Evolutionary conservation across 495 filamentous ascomycete species (phyloP).

Genomic region (Sordaria brevicollis): DNA sequence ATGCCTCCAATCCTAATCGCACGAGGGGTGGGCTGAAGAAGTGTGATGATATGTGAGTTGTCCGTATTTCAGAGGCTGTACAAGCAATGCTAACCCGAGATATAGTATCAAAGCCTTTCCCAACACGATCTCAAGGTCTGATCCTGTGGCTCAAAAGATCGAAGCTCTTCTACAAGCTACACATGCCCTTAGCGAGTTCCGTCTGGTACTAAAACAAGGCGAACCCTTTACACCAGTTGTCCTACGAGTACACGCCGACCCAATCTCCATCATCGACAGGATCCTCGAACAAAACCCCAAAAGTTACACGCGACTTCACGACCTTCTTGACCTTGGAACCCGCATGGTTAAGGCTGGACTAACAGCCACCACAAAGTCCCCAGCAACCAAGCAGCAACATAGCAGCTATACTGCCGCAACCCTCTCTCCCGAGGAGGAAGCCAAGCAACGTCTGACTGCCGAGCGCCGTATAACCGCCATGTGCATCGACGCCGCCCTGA

Average conservation of each 20-base stretch:
- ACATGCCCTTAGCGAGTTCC: constrained; percentile 78
- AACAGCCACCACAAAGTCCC: constrained; percentile 16
- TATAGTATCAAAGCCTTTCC: constrained; percentile 59
- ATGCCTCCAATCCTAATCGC: constrained; percentile 80
- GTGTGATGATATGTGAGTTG: constrained; percentile 68
- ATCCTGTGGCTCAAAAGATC: constrained; percentile 41
- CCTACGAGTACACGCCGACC: constrained; percentile 77
- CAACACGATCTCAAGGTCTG: constrained; percentile 47
- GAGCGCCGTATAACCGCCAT: constrained; percentile 72
- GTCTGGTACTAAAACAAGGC: constrained; percentile 79
- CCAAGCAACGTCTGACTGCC: constrained; percentile 22
- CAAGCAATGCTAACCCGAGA: constrained; percentile 1
- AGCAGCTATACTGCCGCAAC: background rate
- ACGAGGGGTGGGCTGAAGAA: constrained; percentile 74
- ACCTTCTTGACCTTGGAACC: constrained; percentile 66
- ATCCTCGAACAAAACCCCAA: constrained; percentile 79
- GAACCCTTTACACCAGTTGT: constrained; percentile 87
- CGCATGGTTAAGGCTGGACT: constrained; percentile 68
- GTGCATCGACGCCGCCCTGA: constrained; percentile 79
- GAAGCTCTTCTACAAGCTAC: constrained; percentile 72
- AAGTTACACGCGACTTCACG: constrained; percentile 79
- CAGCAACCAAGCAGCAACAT: background rate
- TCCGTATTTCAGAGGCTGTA: background rate
- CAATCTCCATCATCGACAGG: constrained; percentile 70
- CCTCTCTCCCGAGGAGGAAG: constrained; percentile 17